These are phyloP conservation scores for Ganoderma resinaceum DNA, from an alignment of 1,284 basidiomycete genomes.

Conservation along the genomic window DNA sequence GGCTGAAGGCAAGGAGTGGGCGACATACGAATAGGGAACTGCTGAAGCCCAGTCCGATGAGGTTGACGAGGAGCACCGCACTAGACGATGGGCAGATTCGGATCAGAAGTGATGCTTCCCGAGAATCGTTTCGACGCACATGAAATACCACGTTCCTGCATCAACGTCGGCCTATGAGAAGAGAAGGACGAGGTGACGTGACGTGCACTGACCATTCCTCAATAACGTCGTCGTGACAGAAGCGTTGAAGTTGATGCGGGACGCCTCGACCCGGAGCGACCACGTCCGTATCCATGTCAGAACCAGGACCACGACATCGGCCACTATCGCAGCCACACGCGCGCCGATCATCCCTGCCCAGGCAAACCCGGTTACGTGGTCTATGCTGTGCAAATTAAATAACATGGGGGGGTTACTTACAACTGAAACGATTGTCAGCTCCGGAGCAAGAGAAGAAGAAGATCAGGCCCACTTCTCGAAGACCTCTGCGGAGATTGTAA, in stretches of 20 bases:
- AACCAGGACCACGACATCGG: slow-evolving; percentile 16
- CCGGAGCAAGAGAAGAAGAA: neutral
- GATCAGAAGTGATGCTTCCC: neutral
- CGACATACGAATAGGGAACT: neutral
- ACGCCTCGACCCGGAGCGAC: slow-evolving; percentile 1
- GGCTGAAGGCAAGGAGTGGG: neutral
- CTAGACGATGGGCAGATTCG: neutral
- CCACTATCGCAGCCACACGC: neutral
- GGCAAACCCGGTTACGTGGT: neutral
- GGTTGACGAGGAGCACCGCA: slow-evolving; percentile 4
- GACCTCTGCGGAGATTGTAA: neutral
- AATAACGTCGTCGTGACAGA: neutral
- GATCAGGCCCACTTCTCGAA: slow-evolving; percentile 12
- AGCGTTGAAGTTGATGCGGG: neutral
- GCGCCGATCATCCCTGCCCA: neutral
- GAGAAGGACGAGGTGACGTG: neutral
- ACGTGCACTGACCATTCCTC: neutral
- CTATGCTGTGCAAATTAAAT: neutral
- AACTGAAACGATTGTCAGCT: neutral
- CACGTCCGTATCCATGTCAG: slow-evolving; percentile 18
- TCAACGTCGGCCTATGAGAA: neutral
- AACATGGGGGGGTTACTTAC: neutral
- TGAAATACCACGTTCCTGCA: neutral
- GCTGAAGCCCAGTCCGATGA: slow-evolving; percentile 9
- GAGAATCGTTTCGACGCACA: neutral